Conservation (phyloP, 441 rosid genomes). For the Biscutella laevigata region DNA sequence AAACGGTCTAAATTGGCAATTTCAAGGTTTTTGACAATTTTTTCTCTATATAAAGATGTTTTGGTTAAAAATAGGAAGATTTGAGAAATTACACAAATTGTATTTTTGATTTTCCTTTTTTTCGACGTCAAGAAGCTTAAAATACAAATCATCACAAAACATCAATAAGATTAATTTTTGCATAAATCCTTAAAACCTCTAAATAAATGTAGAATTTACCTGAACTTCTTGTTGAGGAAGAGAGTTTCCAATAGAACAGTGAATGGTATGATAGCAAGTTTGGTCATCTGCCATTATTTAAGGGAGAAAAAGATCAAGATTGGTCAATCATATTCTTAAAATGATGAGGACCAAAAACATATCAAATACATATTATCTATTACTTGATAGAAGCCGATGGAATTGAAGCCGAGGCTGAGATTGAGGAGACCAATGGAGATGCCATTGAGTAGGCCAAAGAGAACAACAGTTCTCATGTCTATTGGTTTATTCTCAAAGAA, state of each 20-base stretch:
- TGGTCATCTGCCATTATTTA: slow-evolving; percentile 69
- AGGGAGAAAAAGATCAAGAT: background rate
- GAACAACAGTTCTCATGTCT: slow-evolving; percentile 78
- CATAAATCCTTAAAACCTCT: too few species aligned
- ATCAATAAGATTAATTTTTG: too few species aligned
- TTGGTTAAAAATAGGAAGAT: too few species aligned
- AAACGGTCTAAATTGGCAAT: too few species aligned
- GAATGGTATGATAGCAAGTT: slow-evolving; percentile 94
- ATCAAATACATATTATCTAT: background rate
- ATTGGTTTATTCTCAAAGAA: slow-evolving; percentile 72
- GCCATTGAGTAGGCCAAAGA: slow-evolving; percentile 91
- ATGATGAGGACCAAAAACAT: background rate
- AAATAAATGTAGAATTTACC: too few species aligned
- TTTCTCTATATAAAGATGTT: too few species aligned
- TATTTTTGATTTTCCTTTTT: too few species aligned
- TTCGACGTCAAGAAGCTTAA: too few species aligned
- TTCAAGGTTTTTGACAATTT: too few species aligned
- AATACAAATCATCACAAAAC: too few species aligned
- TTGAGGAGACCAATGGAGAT: slow-evolving; percentile 89
- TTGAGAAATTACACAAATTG: too few species aligned
- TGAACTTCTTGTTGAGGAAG: slow-evolving; percentile 83
- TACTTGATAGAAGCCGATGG: slow-evolving; percentile 95
- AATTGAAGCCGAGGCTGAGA: slow-evolving; percentile 91
- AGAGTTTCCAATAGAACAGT: slow-evolving; percentile 85
- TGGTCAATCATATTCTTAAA: background rate